Base-by-base conservation (phyloP, 108 stramenopile genomes). In the Nitzschia sp. region DNA sequence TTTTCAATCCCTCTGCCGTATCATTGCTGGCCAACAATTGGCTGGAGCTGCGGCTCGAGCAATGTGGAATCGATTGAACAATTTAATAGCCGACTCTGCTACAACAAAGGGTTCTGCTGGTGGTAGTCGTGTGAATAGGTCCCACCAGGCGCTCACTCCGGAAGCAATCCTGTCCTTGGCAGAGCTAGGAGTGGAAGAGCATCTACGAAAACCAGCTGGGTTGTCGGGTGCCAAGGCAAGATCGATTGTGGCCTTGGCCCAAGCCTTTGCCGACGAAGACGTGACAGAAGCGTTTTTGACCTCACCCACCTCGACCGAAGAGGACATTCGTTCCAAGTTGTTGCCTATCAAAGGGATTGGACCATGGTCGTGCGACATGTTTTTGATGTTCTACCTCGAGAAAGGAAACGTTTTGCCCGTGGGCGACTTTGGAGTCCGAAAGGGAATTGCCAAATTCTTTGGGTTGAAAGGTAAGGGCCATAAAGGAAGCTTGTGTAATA, bases 351-450 rank as follows among this genome's bases (percentile, higher is more conserved):
- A 78, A 53, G 88, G 88, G 11, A 65, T 89, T 63, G 88, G 88
- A 23, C 81, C 80, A 19, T 89, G 88, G 88, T 58, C 74, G 9
- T 70, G 72, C 48, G 83, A 89, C 58, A 89, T 89, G 83, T 89
- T 85, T 66, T 32, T 82, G 2, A 60, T 89, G 46, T 89, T 89
- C 55, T 63, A 73, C 33, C 53, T 85, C 30, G 71, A 84, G 35
- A 58, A 47, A 22, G 64, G 80, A 21, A 62, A 85, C 62, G 63
- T 85, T 21, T 58, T 89, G 0, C 84, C 85, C 2, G n/a, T 83
- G 6, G 88, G 88, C 23, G 85, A 89, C 63, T 72, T 89, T 44
- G 85, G 76, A 11, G 85, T 89, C 0, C 77, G 85, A 17, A 80
- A 75, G 35, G 88, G 88, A 30, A 71, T 80, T 27, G 72, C 76